Base-by-base conservation (phyloP, 306 rosid genomes). In the Argentina anserina region DNA sequence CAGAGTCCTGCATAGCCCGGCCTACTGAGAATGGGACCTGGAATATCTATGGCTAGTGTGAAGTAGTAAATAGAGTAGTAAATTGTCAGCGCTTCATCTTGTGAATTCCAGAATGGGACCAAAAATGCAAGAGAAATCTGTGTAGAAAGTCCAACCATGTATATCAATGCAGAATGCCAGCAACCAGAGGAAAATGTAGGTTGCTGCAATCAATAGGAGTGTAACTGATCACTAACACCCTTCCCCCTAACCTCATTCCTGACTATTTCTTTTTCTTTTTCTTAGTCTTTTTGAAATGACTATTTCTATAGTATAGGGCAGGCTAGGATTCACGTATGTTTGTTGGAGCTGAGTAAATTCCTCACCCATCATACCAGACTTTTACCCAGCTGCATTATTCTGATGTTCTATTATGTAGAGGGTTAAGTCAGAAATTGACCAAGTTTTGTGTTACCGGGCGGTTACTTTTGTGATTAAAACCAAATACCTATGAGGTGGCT, bases 41-140 rank as follows among this genome's bases (percentile, higher is more conserved):
- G 65, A 60, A 15, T 29, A 60, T 60, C 65, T 60, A 29, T 28
- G 39, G n/a, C 12, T 60, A 3, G 41, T 60, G 41, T 9, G 2
- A 2, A 11, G 26, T 60, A 60, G 41, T 31, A 31, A 31, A 31
- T 31, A 11, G 23, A 18, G 40, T 12, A 26, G 64, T 60, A 60
- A 60, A 31, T 60, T 60, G 21, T 33, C 12, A 60, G 65, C 25
- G 65, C 65, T 60, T 60, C 65, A 7, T 60, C 65, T 17, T 60
- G 65, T 60, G 65, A 60, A 60, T 13, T 7, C 7, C 17, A 26
- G 25, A 26, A 56, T 26, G 62, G 62, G 62, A 26, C 33, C 62
- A 9, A 56, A 56, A 12, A 26, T 56, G 11, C 31, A 20, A 59
- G n/a, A n/a, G n/a, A n/a, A 55, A 31, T 17, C 65, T 59, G 41